Evolutionary conservation across 2,329 filamentous ascomycete species (phyloP), one percentile per base, ranked within the genome.

Genomic region (Cercospora janseana): DNA sequence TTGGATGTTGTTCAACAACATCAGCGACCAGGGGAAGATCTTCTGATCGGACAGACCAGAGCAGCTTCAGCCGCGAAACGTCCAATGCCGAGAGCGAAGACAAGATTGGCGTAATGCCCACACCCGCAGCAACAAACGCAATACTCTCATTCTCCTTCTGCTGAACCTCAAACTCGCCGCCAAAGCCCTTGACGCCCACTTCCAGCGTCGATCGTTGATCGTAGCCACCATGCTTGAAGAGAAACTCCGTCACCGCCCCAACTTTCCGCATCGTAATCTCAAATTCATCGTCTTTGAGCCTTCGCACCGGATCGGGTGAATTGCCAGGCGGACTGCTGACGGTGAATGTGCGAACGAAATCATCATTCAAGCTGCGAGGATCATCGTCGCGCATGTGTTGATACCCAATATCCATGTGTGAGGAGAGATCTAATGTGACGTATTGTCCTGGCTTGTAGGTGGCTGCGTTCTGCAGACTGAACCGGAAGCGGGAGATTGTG

Each of bases 381-480:
- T 94, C 88, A 50, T 86, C 81, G 56, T 94, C 84, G 2, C 82
- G 76, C 89, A 95, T 95, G 65, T 95, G 90, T 41, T 78, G 80
- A 67, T 89, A 95, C 0, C 89, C 89, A 8, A 75, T 67, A 56
- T 86, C 81, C 1, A 95, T 72, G 60, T 91, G 83, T 0, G 75
- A 66, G 9, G 77, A 74, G 61, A 94, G 90, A 53, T 87, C 83
- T 2, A 95, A 69, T 1, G 87, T 89, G 13, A 87, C 79, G 68
- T 93, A 88, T 63, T 94, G 87, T 0, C 88, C 89, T 0, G 87
- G 74, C 18, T 68, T 73, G 79, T 87, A 90, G 1, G 49, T 49
- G 0, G 73, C 51, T 1, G 67, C 65, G 1, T 66, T 66, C 1
- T 61, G 51, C 3, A 82, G 69, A 2, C 71, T 68, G 61, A 85